phyloP scores from a whole-genome alignment of 345 rosid species.

The Aurinia saxatilis region DNA sequence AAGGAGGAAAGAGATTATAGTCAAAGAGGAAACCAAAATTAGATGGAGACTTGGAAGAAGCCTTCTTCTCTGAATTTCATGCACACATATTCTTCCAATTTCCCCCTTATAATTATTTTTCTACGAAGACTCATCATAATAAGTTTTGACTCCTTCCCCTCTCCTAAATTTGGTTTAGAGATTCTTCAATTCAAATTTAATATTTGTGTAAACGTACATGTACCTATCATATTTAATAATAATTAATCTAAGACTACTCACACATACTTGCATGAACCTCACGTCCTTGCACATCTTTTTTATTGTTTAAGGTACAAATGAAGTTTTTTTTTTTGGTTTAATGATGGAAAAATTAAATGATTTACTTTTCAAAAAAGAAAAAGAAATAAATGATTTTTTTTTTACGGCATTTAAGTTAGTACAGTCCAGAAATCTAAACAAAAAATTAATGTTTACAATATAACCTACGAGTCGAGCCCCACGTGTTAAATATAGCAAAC shows the following conservation, averaged over 20 bases:
- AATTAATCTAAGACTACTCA: neutral
- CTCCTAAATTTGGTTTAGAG: no score
- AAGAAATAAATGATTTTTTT: no score
- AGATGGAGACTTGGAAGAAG: neutral
- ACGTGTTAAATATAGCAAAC: no score
- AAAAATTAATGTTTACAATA: no score
- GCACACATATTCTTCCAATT: neutral
- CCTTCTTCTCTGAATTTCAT: constrained; percentile 2
- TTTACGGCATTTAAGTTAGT: no score
- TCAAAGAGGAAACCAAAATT: neutral
- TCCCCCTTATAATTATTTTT: neutral
- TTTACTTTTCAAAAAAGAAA: neutral
- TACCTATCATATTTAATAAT: neutral
- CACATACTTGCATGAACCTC: neutral
- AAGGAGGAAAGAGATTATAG: neutral
- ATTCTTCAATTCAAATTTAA: neutral
- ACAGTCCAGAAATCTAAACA: no score
- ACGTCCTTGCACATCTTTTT: neutral
- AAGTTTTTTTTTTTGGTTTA: neutral
- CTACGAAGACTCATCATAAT: neutral
- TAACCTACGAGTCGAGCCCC: no score
- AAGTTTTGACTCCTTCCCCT: neutral
- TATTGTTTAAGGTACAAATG: no score
- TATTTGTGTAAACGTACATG: neutral
- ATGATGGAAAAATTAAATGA: neutral